A percentile compares a stretch with the other conserved stretches of the same genome.
Evolutionary conservation across 108 stramenopile species (phyloP).

Genomic region (Nitzschia palea): DNA sequence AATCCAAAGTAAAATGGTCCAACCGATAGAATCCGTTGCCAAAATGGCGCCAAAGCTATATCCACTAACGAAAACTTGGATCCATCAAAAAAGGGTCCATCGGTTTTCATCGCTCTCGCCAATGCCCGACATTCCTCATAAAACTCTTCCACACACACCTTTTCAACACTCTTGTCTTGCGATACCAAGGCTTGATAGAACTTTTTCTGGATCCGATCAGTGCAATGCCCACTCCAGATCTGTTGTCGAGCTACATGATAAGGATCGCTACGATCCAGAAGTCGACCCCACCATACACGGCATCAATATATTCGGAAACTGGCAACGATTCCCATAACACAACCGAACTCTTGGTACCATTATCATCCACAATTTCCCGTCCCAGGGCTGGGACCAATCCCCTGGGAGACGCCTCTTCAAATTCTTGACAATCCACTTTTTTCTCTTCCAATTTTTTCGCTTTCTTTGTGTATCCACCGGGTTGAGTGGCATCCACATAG

Average conservation of each 20-base stretch:
- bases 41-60: conserved; percentile 26
- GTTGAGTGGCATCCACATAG: conserved; percentile 18
- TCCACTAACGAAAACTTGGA: conserved; percentile 15
- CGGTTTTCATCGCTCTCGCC: conserved; percentile 9
- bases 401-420: conserved; percentile 12
- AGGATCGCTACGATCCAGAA: conserved; percentile 1
- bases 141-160: neutral
- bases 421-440: neutral
- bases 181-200: conserved; percentile 10
- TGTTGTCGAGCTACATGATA: neutral
- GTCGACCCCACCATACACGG: neutral
- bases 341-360: neutral
- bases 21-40: conserved; percentile 18
- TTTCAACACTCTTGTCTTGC: neutral
- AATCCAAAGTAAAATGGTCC: conserved; percentile 13
- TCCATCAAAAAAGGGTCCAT: conserved; percentile 31
- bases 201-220: conserved; percentile 10
- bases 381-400: conserved; percentile 16
- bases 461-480: conserved; percentile 27
- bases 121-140: conserved; percentile 4
- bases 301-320: conserved; percentile 21
- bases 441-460: neutral
- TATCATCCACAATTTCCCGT: neutral
- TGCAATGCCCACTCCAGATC: conserved; percentile 8
- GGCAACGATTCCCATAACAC: conserved; percentile 8